Percentiles rank a stretch among this genome's conserved stretches.
Conservation (phyloP, 768 basidiomycete genomes). For the Pulveroboletus ravenelii region DNA sequence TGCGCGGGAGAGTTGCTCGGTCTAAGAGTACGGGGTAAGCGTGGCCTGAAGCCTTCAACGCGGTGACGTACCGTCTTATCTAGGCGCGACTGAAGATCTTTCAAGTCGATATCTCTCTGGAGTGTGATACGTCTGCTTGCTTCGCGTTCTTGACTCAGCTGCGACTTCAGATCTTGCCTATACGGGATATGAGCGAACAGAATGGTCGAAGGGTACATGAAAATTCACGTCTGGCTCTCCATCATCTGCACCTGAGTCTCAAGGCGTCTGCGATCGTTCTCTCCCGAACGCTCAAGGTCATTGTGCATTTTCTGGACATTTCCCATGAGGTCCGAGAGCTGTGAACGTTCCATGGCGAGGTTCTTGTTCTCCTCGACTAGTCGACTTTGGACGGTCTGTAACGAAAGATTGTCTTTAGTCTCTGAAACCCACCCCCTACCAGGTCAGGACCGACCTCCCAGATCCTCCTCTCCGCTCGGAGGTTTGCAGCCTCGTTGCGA, state of each 20-base stretch:
- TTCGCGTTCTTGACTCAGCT: slow-evolving; percentile 73
- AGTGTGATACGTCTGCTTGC: slow-evolving; percentile 64
- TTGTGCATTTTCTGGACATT: slow-evolving; percentile 90
- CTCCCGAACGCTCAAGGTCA: slow-evolving; percentile 77
- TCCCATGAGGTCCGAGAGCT: slow-evolving; percentile 80
- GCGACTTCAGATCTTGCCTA: slow-evolving; percentile 70
- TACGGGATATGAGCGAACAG: slow-evolving; percentile 1
- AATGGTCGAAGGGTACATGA: neutral
- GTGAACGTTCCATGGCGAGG: slow-evolving; percentile 75
- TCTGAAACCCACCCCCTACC: neutral
- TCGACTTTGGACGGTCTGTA: slow-evolving; percentile 70
- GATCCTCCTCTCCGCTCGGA: slow-evolving; percentile 90
- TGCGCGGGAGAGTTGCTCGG: slow-evolving; percentile 58
- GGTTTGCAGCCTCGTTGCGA: slow-evolving; percentile 80
- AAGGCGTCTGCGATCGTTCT: slow-evolving; percentile 76
- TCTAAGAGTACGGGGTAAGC: slow-evolving; percentile 36
- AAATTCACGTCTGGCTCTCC: slow-evolving; percentile 69
- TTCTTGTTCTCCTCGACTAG: slow-evolving; percentile 83
- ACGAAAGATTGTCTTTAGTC: slow-evolving; percentile 4
- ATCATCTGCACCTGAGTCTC: slow-evolving; percentile 77
- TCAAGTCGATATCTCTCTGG: slow-evolving; percentile 76
- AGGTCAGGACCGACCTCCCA: slow-evolving; percentile 65
- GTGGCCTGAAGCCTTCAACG: neutral
- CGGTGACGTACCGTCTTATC: slow-evolving; percentile 58
- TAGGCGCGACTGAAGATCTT: slow-evolving; percentile 66